Base-by-base conservation (phyloP, 2,329 filamentous ascomycete genomes). In the Salinomyces thailandicus region DNA sequence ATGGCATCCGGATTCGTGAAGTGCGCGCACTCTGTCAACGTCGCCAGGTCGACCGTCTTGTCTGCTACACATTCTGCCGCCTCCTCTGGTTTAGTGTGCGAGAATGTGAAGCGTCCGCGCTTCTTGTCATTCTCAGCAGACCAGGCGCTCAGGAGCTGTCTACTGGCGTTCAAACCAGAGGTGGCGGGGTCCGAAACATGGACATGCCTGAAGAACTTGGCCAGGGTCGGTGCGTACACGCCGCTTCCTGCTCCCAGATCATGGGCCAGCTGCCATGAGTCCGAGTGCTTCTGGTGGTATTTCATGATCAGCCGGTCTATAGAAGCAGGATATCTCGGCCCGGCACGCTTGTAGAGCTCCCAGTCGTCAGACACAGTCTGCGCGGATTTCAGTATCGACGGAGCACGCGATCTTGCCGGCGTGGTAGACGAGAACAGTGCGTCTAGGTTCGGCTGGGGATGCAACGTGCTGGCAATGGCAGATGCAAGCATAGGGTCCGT, bases 191-290 rank as follows among this genome's bases (percentile, higher is more conserved):
- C 43, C 2, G 43, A 44, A 24, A 46, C 36, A 31, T 46, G 43
- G 13, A 46, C 38, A 26, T 46, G 43, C 15, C 36, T 16, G 42
- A 46, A 46, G 36, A 36, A 44, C n/a, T 27, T 14, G 15, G 41
- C 43, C 9, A 46, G 38, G 3, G 27, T 35, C 5, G 32, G 27
- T 2, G 36, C 28, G 26, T 44, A 46, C 27, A 46, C 33, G 17
- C 43, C 43, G 27, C 41, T 41, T 5, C 44, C 44, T 3, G 41
- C 33, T 11, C 44, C 44, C 11, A 44, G 24, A 31, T 49, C 44
- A 36, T 49, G 46, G 5, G 46, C 46, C 5, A 49, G 44, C 18
- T 44, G 46, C 34, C 43, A 43, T 12, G 44, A 43, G 19, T 44
- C 41, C 38, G 36, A 41, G 22, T 47, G 39, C 11, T 37, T 33